A percentile compares a stretch with the other conserved stretches of the same genome.
Conservation (phyloP, 768 basidiomycete genomes). For the Boletus vinaceobasis region DNA sequence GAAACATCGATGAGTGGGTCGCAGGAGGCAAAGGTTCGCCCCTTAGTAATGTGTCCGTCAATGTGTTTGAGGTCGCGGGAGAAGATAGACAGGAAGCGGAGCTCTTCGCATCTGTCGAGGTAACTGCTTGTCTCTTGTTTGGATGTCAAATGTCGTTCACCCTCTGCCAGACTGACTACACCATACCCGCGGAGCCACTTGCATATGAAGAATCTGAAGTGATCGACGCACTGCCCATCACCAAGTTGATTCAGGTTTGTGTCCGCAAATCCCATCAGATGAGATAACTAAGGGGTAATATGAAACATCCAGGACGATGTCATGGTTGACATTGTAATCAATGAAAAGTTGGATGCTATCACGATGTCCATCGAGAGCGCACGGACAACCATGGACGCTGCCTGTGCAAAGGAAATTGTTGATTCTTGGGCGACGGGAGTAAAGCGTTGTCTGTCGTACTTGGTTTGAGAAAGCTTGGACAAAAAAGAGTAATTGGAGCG, state of each 20-base stretch:
- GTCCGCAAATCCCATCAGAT: neutral
- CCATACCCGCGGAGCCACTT: slow-evolving; percentile 24
- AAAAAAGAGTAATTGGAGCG: neutral
- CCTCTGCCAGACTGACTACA: slow-evolving; percentile 33
- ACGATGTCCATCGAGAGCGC: slow-evolving; percentile 23
- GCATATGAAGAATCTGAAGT: slow-evolving; percentile 7
- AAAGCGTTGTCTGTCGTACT: slow-evolving; percentile 6
- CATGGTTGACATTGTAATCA: slow-evolving; percentile 31
- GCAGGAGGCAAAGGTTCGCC: slow-evolving; percentile 27
- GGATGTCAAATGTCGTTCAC: neutral
- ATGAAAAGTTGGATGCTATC: slow-evolving; percentile 16
- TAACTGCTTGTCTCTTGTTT: slow-evolving; percentile 16
- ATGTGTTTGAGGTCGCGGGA: slow-evolving; percentile 38
- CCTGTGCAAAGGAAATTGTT: slow-evolving; percentile 17
- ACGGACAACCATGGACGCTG: slow-evolving; percentile 11
- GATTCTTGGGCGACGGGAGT: slow-evolving; percentile 20
- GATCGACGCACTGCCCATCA: slow-evolving; percentile 17
- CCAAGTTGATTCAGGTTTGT: slow-evolving; percentile 27
- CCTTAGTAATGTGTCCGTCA: slow-evolving; percentile 44
- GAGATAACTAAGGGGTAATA: neutral
- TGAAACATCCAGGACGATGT: slow-evolving; percentile 29
- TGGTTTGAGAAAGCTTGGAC: neutral
- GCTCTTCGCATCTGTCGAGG: slow-evolving; percentile 35
- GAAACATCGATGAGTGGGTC: slow-evolving; percentile 37
- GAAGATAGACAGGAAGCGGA: slow-evolving; percentile 14